Conservation (phyloP, 2,329 filamentous ascomycete genomes). For the Penicillium olsonii region DNA sequence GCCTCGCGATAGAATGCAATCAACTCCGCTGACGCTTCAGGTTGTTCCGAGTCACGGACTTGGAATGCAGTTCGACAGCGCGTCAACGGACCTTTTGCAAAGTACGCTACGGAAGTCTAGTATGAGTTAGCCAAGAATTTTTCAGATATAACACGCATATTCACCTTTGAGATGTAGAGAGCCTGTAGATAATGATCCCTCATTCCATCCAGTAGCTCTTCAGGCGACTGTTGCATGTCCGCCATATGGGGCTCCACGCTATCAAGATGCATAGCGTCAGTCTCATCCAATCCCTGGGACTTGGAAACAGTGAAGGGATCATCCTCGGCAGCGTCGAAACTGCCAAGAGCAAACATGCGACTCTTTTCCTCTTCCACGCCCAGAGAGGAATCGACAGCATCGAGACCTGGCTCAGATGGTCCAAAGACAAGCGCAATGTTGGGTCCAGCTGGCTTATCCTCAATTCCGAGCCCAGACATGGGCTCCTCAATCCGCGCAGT, state of each 20-base stretch:
- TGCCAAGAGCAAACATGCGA: constrained; percentile 16
- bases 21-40: constrained; percentile 30
- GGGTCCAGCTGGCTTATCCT: constrained; percentile 25
- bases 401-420: constrained; percentile 7
- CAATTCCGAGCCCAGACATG: constrained; percentile 17
- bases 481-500: constrained; percentile 36
- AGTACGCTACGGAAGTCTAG: constrained; percentile 53
- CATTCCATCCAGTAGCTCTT: constrained; percentile 39
- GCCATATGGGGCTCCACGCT: constrained; percentile 6
- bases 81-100: constrained; percentile 52
- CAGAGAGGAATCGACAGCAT: constrained; percentile 15
- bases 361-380: constrained; percentile 20
- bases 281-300: constrained; percentile 17
- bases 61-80: constrained; percentile 47
- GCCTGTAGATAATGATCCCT: constrained; percentile 45
- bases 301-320: constrained; percentile 9
- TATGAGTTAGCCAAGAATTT: constrained; percentile 14
- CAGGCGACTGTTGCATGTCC: constrained; percentile 30
- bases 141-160: background rate
- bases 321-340: background rate
- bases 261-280: constrained; percentile 16
- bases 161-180: constrained; percentile 47
- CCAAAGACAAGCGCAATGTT: constrained; percentile 37
- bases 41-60: constrained; percentile 23
- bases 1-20: constrained; percentile 44